Percentiles rank a stretch among this genome's conserved stretches.
Conservation (phyloP, 768 basidiomycete species). For the Lactarius hatsudake region DNA sequence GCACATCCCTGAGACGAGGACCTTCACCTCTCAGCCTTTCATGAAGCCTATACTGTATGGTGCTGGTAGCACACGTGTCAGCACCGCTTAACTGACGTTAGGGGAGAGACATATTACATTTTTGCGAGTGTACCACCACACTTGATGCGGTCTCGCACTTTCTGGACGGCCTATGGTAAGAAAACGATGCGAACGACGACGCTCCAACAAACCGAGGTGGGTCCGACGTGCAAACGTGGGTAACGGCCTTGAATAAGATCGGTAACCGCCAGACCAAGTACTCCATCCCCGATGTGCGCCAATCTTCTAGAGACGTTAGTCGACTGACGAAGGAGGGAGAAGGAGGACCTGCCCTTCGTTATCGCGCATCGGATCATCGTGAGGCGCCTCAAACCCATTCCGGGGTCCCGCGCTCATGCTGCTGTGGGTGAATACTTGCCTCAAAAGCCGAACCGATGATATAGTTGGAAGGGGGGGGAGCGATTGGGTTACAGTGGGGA, state of each 20-base stretch:
- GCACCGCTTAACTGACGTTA: neutral
- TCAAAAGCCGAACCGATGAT: neutral
- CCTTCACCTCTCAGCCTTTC: neutral
- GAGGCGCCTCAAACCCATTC: neutral
- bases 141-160: constrained; percentile 14
- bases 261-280: constrained; percentile 10
- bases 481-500: too few species aligned
- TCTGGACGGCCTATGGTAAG: neutral
- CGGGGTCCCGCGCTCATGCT: neutral
- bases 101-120: neutral
- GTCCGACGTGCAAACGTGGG: constrained; percentile 10
- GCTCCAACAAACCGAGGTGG: constrained; percentile 11
- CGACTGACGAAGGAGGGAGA: neutral
- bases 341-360: constrained; percentile 1
- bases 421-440: constrained; percentile 10
- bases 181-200: neutral
- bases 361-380: neutral
- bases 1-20: neutral
- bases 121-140: neutral
- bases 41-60: constrained; percentile 7
- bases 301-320: constrained; percentile 3
- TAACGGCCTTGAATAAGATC: constrained; percentile 11
- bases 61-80: neutral
- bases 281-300: constrained; percentile 15
- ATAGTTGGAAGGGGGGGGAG: constrained; percentile 8